Base-by-base conservation (phyloP, 1,284 basidiomycete species). In the Puccinia novopanici region DNA sequence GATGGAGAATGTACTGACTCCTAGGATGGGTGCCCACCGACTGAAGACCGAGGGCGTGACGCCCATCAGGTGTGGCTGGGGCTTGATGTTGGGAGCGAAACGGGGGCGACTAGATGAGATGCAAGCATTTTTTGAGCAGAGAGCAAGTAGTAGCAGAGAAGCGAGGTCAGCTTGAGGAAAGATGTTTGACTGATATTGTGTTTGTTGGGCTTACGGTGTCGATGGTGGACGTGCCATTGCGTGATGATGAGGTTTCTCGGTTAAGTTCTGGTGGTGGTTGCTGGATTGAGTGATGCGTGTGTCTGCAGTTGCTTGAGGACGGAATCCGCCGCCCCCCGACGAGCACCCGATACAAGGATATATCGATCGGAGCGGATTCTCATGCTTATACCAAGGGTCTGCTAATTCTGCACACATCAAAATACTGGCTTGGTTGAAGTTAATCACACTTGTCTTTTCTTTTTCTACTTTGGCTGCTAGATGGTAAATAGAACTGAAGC, bases 21-120 rank as follows among this genome's bases (percentile, higher is more conserved):
- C 76, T 27, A 79, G 76, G 15, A 67, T 71, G 6, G 76, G 76
- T 48, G 55, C 63, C 76, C 76, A 79, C 5, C 67, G 65, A 15
- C 27, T 42, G 19, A 61, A 15, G 17, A 68, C 67, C 8, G 76
- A 57, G 37, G 67, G 27, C 19, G 76, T 79, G 22, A 79, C 40
- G n/a, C 76, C 76, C 30, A 79, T 45, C n/a, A 79, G 55, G 37
- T 79, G 50, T 6, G 76, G 76, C 24, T 79, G 76, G 3, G 76
- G 68, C 24, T 79, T 71, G 76, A 79, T 71, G 22, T 52, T 67
- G n/a, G 75, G 75, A 68, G 61, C 75, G 57, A 68, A 77, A 45
- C 75, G 75, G 30, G 63, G 75, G 19, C 75, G 59, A 27, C 63
- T 77, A n/a, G 40, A 48, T n/a, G n/a, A n/a, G n/a, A 67, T 48